These are phyloP conservation scores for Tuber borchii DNA, from an alignment of 495 filamentous ascomycete species.

Conservation along the genomic window DNA sequence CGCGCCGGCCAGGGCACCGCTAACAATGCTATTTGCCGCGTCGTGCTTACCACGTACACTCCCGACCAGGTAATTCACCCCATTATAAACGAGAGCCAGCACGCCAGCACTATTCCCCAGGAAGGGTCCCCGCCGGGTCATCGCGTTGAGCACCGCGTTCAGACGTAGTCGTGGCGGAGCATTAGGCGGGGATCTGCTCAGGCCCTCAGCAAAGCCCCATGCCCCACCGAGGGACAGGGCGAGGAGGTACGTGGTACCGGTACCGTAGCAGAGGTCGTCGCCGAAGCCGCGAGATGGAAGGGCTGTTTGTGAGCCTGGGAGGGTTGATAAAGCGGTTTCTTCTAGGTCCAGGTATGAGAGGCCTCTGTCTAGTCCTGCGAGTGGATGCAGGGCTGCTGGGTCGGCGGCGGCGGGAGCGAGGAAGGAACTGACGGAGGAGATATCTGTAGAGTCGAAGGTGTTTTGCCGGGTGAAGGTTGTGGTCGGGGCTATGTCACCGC, in stretches of 20 bases:
- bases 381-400: slow-evolving; percentile 81
- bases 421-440: slow-evolving; percentile 27
- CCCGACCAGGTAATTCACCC: slow-evolving; percentile 85
- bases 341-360: slow-evolving; percentile 92
- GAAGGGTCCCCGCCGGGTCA: slow-evolving; percentile 92
- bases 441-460: slow-evolving; percentile 21
- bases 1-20: slow-evolving; percentile 81
- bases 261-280: slow-evolving; percentile 96
- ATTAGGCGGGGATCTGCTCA: slow-evolving; percentile 61
- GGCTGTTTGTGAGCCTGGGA: slow-evolving; percentile 77
- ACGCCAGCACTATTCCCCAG: slow-evolving; percentile 92
- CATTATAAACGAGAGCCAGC: slow-evolving; percentile 89
- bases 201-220: slow-evolving; percentile 85
- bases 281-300: slow-evolving; percentile 94
- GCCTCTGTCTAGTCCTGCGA: slow-evolving; percentile 83
- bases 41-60: slow-evolving; percentile 85
- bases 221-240: slow-evolving; percentile 79
- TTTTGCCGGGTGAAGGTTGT: slow-evolving; percentile 22
- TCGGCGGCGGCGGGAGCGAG: slow-evolving; percentile 58
- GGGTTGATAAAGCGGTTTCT: slow-evolving; percentile 77
- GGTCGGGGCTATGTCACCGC: slow-evolving; percentile 34
- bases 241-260: slow-evolving; percentile 83
- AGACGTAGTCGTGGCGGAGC: slow-evolving; percentile 84
- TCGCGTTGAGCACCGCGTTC: slow-evolving; percentile 85
- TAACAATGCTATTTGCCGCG: slow-evolving; percentile 73